Evolutionary conservation across 2,329 filamentous ascomycete species (phyloP).

Genomic region (Colletotrichum costaricense): DNA sequence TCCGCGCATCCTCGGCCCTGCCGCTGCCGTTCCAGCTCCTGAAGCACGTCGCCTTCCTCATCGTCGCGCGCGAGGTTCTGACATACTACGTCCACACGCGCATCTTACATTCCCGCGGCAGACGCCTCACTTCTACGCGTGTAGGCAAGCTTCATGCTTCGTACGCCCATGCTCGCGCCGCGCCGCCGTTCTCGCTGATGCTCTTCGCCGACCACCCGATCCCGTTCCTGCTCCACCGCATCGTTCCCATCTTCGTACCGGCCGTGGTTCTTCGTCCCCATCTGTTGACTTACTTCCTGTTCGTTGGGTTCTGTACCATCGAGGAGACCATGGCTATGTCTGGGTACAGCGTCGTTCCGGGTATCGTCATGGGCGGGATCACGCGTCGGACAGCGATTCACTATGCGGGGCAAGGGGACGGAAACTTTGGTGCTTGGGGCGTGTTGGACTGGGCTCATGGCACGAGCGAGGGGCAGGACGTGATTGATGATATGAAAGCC

Average conservation of each 20-base stretch:
- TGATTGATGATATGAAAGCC: slow-evolving; percentile 64
- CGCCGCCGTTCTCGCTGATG: slow-evolving; percentile 70
- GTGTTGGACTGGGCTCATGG: slow-evolving; percentile 71
- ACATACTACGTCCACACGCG: slow-evolving; percentile 81
- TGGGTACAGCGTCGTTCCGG: slow-evolving; percentile 71
- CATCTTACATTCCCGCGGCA: slow-evolving; percentile 68
- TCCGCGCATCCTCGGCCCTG: slow-evolving; percentile 59
- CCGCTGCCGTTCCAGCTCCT: slow-evolving; percentile 65
- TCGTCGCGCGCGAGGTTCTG: slow-evolving; percentile 65
- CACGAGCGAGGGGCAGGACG: slow-evolving; percentile 62
- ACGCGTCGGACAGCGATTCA: slow-evolving; percentile 60
- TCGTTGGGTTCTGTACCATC: slow-evolving; percentile 70
- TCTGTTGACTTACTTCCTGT: slow-evolving; percentile 77
- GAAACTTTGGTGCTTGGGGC: slow-evolving; percentile 73
- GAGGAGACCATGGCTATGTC: slow-evolving; percentile 76
- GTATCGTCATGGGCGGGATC: slow-evolving; percentile 64
- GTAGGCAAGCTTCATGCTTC: slow-evolving; percentile 55
- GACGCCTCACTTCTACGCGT: slow-evolving; percentile 37
- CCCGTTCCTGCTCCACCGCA: slow-evolving; percentile 70
- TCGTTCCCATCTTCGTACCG: slow-evolving; percentile 74
- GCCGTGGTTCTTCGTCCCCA: slow-evolving; percentile 75
- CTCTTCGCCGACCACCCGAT: slow-evolving; percentile 77
- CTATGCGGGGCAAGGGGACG: slow-evolving; percentile 64
- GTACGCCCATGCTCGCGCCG: slow-evolving; percentile 63
- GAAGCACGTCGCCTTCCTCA: slow-evolving; percentile 58